A percentile compares a stretch with the other conserved stretches of the same genome.
Evolutionary conservation across 352 stramenopile species (phyloP).

Genomic region (Halophytophthora polymorphica): DNA sequence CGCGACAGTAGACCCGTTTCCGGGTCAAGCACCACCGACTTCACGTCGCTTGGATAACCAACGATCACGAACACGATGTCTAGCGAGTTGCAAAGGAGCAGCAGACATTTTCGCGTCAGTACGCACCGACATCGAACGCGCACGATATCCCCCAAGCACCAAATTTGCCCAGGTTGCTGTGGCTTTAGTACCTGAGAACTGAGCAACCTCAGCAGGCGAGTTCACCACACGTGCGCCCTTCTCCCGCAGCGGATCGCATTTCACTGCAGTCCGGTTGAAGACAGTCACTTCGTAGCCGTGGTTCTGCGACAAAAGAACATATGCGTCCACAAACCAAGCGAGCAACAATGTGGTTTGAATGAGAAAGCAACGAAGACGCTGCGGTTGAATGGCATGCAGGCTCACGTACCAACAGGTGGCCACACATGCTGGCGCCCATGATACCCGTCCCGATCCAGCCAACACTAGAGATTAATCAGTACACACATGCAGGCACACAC

Average conservation of each 20-base stretch:
- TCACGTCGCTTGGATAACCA: slow-evolving; percentile 83
- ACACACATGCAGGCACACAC: neutral
- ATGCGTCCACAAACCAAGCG: neutral
- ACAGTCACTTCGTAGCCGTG: slow-evolving; percentile 84
- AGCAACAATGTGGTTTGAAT: neutral
- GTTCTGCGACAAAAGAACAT: slow-evolving; percentile 30
- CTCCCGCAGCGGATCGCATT: slow-evolving; percentile 71
- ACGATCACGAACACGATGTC: slow-evolving; percentile 91
- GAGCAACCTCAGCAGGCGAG: slow-evolving; percentile 77
- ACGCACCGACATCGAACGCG: neutral
- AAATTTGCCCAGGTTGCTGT: too few relatives aligned
- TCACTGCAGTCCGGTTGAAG: slow-evolving; percentile 82
- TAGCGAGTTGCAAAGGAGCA: slow-evolving; percentile 7
- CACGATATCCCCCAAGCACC: neutral
- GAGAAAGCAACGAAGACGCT: neutral
- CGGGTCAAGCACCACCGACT: slow-evolving; percentile 67
- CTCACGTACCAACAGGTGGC: slow-evolving; percentile 74
- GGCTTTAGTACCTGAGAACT: slow-evolving; percentile 68
- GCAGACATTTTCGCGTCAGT: slow-evolving; percentile 3
- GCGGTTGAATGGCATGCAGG: neutral
- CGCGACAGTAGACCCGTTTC: slow-evolving; percentile 60
- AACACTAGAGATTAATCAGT: slow-evolving; percentile 31
- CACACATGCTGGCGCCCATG: slow-evolving; percentile 89
- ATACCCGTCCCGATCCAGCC: slow-evolving; percentile 87
- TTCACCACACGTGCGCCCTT: slow-evolving; percentile 73